phyloP scores from a whole-genome alignment of 225 moss, liverwort and hornwort species.

The Physcomitrium patens region DNA sequence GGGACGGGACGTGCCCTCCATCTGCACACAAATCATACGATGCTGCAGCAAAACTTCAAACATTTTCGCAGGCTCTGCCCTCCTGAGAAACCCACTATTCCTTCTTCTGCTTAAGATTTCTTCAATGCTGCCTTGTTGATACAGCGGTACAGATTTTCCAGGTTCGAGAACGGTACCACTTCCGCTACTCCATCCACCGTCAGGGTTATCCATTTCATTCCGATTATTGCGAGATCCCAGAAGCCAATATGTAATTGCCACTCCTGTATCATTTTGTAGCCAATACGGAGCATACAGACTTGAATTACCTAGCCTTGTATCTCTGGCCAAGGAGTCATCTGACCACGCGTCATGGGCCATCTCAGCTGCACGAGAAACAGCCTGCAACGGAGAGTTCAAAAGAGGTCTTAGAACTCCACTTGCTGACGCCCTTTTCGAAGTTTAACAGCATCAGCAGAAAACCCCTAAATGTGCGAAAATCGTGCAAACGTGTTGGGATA shows the following conservation, averaged over 20 bases:
- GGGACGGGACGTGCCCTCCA: slow-evolving; percentile 90
- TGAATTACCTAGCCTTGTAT: slow-evolving; percentile 42
- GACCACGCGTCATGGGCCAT: slow-evolving; percentile 81
- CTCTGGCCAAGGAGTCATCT: slow-evolving; percentile 43
- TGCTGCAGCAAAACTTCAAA: slow-evolving; percentile 71
- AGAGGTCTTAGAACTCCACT: background rate
- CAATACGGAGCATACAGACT: slow-evolving; percentile 91
- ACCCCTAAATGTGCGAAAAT: background rate
- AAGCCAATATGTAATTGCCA: slow-evolving; percentile 81
- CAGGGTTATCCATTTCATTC: slow-evolving; percentile 54
- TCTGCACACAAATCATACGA: slow-evolving; percentile 88
- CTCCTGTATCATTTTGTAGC: slow-evolving; percentile 97
- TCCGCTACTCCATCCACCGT: slow-evolving; percentile 57
- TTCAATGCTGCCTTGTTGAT: slow-evolving; percentile 80
- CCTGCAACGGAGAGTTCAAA: slow-evolving; percentile 51
- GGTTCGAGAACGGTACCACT: slow-evolving; percentile 69
- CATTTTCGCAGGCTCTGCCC: slow-evolving; percentile 63
- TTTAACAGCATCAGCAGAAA: background rate
- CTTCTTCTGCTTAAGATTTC: slow-evolving; percentile 67
- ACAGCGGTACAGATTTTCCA: slow-evolving; percentile 78
- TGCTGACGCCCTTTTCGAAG: slow-evolving; percentile 12
- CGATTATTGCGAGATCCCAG: slow-evolving; percentile 60
- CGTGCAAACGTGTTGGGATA: slow-evolving; percentile 12
- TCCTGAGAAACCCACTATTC: slow-evolving; percentile 57
- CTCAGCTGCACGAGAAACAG: slow-evolving; percentile 82